Base-by-base conservation (phyloP, 129 eudicot species). In the Oenanthe sinensis region DNA sequence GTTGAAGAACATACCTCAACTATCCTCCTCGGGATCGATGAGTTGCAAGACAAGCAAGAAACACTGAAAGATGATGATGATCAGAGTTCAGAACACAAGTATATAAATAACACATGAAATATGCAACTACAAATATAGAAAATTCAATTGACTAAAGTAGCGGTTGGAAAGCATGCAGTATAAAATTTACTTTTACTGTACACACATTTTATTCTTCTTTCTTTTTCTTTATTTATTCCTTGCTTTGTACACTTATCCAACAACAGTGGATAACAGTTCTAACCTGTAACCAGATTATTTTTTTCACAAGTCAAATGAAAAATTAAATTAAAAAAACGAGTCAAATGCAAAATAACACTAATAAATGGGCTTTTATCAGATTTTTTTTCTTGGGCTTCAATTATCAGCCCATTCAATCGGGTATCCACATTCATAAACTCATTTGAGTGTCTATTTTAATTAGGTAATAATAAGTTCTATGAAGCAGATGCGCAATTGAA, bases 181-280 rank as follows among this genome's bases (percentile, higher is more conserved):
- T 20, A 54, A 54, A 54, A 20, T 54, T 20, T 11, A 6, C 9
- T 54, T 50, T 54, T 6, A 16, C 60, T 52, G 19, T 55, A 8
- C 22, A 22, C 22, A 22, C 30, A 55, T 6, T 55, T 7, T 55
- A 8, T 55, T 55, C 63, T 20, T 54, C 63, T 54, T 6, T 6
- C 67, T 58, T 58, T 58, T 58, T 58, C 67, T 58, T 58, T 58
- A 58, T 58, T 58, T 58, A 58, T 58, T 20, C 67, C 67, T 58
- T 58, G 28, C 67, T 58, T 58, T 58, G 14, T 8, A 58, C 67
- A n/a, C 33, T 55, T n/a, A 55, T 55, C 13, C 63, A 55, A 55
- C 28, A 55, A 49, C 55, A 49, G 7, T 49, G 55, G 22, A 16
- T 12, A 47, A 47, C 17, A 47, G 13, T 11, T 46, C 50, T 46